Evolutionary conservation across 768 basidiomycete species (phyloP), one percentile per base, ranked within the genome.

Genomic region (Russula earlei): DNA sequence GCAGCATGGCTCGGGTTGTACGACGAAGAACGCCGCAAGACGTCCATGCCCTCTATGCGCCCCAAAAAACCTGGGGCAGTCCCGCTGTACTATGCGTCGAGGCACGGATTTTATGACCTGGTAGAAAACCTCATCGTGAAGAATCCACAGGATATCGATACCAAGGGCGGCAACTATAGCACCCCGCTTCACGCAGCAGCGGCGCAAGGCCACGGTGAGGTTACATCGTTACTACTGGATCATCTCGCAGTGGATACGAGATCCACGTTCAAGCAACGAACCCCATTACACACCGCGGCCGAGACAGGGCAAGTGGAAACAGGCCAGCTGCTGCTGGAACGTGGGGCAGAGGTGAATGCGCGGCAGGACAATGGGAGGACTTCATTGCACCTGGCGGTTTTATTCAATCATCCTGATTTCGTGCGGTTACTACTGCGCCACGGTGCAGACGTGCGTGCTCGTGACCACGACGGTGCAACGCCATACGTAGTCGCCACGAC

Each of bases 391-490:
- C 1, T 3, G 5, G 49, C 37, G 25, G 25, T 14, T 8, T 0
- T 1, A 0, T 2, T 5, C 0, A n/a, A 24, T 3, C 25, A 20
- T 1, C 4, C 37, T 12, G 25, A 29, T 5, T n/a, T 40, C 10
- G 12, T 12, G 11, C 49, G 49, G 19, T 12, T 40, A 14, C 19
- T 50, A 25, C 24, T 49, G 5, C 24, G 14, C 8, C 36, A 11
- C 37, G 36, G n/a, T 0, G 37, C 37, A 8, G 0, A 11, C 3
- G 1, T 31, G 1, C 6, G 19, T 31, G 17, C 10, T 0, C 17
- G 0, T 17, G 2, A 6, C 5, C 1, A 0, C 9, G 0, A 0
- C 10, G 27, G 27, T 10, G 0, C 0, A 0, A 45, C 27, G 2
- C 9, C 44, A 5, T 24, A 15, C 9, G 24, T 15, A 14, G 1